Conservation (phyloP, 345 rosid species). For the Fremontodendron californicum region DNA sequence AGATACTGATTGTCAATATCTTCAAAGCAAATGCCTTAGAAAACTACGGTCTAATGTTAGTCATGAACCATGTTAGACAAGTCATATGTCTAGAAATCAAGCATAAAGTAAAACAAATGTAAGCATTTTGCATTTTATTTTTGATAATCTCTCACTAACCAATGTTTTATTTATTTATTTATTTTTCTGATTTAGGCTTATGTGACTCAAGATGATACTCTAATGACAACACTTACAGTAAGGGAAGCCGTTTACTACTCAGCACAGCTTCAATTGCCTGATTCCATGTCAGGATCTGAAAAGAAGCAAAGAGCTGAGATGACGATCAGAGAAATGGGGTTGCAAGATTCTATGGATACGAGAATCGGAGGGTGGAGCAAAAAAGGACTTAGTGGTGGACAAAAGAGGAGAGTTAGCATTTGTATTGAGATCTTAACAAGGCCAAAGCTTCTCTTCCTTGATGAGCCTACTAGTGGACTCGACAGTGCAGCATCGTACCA, state of each 20-base stretch:
- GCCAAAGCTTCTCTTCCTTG: conserved; percentile 47
- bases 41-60: no score
- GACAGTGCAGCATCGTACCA: conserved; percentile 54
- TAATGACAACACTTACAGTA: conserved; percentile 40
- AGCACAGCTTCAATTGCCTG: conserved; percentile 50
- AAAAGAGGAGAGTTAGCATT: conserved; percentile 52
- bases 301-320: conserved; percentile 47
- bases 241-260: conserved; percentile 49
- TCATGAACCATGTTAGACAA: no score
- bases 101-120: background rate
- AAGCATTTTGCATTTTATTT: background rate
- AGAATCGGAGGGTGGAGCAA: conserved; percentile 50
- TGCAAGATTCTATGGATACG: conserved; percentile 35
- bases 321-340: conserved; percentile 52
- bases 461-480: conserved; percentile 52
- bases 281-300: conserved; percentile 35
- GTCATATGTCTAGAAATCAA: background rate
- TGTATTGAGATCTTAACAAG: conserved; percentile 51
- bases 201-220: conserved; percentile 45
- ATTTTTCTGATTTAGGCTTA: conserved; percentile 28
- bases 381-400: conserved; percentile 55
- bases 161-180: no score
- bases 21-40: no score
- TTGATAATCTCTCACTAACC: background rate
- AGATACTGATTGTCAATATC: no score